Percentiles rank a stretch among this genome's conserved stretches.
These are phyloP conservation scores for Corymbia maculata DNA, from an alignment of 345 rosid genomes.

Conservation along the genomic window DNA sequence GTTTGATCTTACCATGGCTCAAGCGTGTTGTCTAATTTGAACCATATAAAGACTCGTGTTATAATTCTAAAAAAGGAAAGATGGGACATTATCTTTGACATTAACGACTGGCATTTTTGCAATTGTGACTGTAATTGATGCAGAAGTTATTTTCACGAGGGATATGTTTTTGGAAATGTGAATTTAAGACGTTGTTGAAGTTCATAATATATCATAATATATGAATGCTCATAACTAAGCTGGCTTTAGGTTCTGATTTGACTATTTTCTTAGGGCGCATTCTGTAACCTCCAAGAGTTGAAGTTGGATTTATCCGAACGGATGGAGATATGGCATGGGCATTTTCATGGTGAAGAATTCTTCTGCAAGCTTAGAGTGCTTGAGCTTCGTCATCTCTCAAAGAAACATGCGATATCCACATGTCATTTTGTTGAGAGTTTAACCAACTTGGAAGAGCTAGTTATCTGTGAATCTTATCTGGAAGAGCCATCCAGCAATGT, in stretches of 20 bases:
- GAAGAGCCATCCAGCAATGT: background rate
- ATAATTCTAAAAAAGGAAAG: background rate
- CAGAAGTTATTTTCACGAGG: background rate
- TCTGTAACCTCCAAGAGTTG: background rate
- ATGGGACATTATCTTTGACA: background rate
- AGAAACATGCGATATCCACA: background rate
- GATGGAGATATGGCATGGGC: background rate
- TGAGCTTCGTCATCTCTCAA: background rate
- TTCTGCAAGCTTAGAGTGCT: background rate
- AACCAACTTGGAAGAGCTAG: background rate
- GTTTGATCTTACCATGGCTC: background rate
- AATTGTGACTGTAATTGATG: background rate
- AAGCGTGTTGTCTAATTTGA: background rate
- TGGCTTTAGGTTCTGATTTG: background rate
- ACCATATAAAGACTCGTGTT: accelerated
- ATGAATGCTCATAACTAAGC: background rate
- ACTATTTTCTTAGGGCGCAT: background rate
- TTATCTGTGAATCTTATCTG: background rate
- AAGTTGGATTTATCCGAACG: background rate
- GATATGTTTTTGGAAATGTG: background rate
- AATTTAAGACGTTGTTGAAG: accelerated
- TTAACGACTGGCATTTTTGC: accelerated
- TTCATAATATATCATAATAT: background rate
- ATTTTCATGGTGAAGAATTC: background rate
- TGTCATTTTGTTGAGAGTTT: accelerated